These are phyloP conservation scores for Cucurbita ficifolia DNA, from an alignment of 306 rosid genomes.

Conservation along the genomic window DNA sequence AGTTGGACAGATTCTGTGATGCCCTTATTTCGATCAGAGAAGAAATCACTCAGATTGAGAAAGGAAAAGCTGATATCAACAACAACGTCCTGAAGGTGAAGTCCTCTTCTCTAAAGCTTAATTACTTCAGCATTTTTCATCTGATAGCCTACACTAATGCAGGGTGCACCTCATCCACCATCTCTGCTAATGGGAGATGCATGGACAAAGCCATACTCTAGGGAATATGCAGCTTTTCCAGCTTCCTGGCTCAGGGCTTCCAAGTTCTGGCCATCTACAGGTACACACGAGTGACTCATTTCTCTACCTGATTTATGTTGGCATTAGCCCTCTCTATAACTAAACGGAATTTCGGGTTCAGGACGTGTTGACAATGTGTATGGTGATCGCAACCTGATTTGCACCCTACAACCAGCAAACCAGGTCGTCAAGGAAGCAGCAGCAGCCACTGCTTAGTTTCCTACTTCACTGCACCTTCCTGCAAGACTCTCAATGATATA, in stretches of 20 bases:
- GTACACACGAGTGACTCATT: slow-evolving; percentile 22
- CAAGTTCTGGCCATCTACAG: slow-evolving; percentile 94
- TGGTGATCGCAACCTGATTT: slow-evolving; percentile 95
- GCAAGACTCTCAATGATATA: slow-evolving; percentile 12
- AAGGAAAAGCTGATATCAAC: slow-evolving; percentile 69
- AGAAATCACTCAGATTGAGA: slow-evolving; percentile 79
- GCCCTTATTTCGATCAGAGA: slow-evolving; percentile 81
- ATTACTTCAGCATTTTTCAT: not conserved
- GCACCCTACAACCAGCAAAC: slow-evolving; percentile 78
- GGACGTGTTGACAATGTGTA: slow-evolving; percentile 82
- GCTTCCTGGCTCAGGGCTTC: slow-evolving; percentile 78
- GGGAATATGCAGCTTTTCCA: slow-evolving; percentile 94
- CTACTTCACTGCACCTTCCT: slow-evolving; percentile 9
- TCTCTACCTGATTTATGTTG: not conserved
- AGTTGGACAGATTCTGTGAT: slow-evolving; percentile 87
- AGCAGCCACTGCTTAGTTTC: slow-evolving; percentile 75
- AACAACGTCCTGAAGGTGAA: slow-evolving; percentile 91
- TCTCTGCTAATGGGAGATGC: slow-evolving; percentile 91
- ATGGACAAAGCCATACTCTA: slow-evolving; percentile 92
- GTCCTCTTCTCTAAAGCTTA: not conserved
- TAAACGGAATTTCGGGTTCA: slow-evolving; percentile 3
- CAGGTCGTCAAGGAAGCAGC: slow-evolving; percentile 70
- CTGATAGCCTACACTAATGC: slow-evolving; percentile 5
- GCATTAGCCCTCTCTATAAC: not conserved
- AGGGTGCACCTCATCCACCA: slow-evolving; percentile 99